These are phyloP conservation scores for Lasiosphaeria miniovina DNA, from an alignment of 495 filamentous ascomycete genomes.

Conservation along the genomic window DNA sequence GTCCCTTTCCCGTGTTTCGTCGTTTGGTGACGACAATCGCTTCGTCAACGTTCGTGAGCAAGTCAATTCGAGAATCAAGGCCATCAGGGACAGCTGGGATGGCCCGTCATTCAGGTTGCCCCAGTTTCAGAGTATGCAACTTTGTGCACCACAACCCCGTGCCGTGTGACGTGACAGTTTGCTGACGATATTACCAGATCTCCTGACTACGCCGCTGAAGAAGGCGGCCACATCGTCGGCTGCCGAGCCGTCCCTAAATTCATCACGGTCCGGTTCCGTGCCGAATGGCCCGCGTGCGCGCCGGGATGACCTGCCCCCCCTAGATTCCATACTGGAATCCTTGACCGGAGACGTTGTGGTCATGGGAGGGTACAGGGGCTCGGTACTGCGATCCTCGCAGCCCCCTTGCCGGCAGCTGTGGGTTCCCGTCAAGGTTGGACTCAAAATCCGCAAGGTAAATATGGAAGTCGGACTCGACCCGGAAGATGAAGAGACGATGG, in stretches of 20 bases:
- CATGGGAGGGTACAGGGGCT: conserved; percentile 88
- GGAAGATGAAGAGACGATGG: conserved; percentile 84
- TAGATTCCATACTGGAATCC: conserved; percentile 64
- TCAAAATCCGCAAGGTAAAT: conserved; percentile 90
- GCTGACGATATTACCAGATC: conserved; percentile 22
- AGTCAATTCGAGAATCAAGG: conserved; percentile 85
- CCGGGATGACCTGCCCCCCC: conserved; percentile 32
- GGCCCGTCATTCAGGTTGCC: conserved; percentile 67
- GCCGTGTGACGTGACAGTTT: conserved; percentile 11
- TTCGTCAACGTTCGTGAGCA: conserved; percentile 76
- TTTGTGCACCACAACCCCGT: conserved; percentile 33
- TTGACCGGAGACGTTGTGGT: conserved; percentile 84
- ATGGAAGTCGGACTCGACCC: conserved; percentile 80
- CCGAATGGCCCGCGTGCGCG: conserved; percentile 19
- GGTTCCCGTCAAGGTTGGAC: conserved; percentile 90
- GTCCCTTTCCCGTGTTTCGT: conserved; percentile 71
- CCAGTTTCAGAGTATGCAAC: conserved; percentile 53
- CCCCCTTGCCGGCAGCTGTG: conserved; percentile 80
- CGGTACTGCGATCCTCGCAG: conserved; percentile 79
- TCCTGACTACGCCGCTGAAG: conserved; percentile 41
- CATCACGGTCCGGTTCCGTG: conserved; percentile 9
- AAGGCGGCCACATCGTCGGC: conserved; percentile 20
- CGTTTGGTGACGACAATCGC: conserved; percentile 79
- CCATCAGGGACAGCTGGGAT: conserved; percentile 85
- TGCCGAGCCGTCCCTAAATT: conserved; percentile 11